phyloP scores from a whole-genome alignment of 148 eudicot genomes.

The Agrostemma githago region DNA sequence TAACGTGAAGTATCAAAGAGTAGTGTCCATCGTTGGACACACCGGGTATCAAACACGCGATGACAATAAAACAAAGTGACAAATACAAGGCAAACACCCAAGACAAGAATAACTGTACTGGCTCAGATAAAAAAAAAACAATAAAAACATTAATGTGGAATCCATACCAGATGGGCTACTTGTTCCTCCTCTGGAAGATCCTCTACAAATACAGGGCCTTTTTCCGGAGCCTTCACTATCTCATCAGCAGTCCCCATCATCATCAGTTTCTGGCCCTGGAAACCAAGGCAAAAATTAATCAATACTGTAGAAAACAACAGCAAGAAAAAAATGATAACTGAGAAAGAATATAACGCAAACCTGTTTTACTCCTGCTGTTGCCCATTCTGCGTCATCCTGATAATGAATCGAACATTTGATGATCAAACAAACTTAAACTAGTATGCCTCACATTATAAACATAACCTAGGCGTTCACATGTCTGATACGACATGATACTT shows the following conservation, averaged over 20 bases:
- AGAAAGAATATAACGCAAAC: constrained; percentile 34
- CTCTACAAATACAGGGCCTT: constrained; percentile 83
- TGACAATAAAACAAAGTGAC: too few species aligned
- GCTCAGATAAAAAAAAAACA: neutral
- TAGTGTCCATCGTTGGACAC: too few species aligned
- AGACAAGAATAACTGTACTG: neutral
- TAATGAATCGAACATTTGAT: constrained; percentile 18
- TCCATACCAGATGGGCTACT: constrained; percentile 62
- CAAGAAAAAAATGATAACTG: constrained; percentile 3
- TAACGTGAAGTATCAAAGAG: too few species aligned
- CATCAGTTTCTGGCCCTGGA: constrained; percentile 92
- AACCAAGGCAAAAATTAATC: constrained; percentile 1
- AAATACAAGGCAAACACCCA: neutral
- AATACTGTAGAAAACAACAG: constrained; percentile 15
- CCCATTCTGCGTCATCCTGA: constrained; percentile 97
- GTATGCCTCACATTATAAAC: neutral
- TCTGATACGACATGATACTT: too few species aligned
- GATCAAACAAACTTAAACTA: neutral
- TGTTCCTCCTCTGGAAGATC: constrained; percentile 98
- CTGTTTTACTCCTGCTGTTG: constrained; percentile 85
- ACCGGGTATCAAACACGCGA: too few species aligned
- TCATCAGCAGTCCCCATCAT: constrained; percentile 99
- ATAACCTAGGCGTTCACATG: too few species aligned
- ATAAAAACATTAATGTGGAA: neutral
- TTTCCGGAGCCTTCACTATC: constrained; percentile 95